phyloP scores from a whole-genome alignment of 202 grass and related monocot species.

The Thinopyrum obtusiflorum region DNA sequence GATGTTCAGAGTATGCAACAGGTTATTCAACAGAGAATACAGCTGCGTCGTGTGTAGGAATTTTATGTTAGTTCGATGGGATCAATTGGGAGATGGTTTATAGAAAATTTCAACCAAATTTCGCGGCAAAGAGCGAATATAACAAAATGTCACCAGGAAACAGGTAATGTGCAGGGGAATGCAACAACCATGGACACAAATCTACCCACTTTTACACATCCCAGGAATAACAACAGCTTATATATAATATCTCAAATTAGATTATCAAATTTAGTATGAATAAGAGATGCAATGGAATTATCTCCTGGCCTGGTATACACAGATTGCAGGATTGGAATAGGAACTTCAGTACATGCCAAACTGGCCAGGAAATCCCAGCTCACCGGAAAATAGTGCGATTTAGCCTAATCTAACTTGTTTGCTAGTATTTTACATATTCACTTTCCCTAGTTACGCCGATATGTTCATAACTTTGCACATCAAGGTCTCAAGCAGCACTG shows the following conservation, averaged over 20 bases:
- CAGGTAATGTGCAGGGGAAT: not conserved
- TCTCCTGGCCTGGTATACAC: constrained; percentile 35
- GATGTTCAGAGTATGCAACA: not conserved
- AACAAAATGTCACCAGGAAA: not conserved
- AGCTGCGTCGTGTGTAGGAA: too few species aligned
- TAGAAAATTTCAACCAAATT: not conserved
- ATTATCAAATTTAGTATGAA: not conserved
- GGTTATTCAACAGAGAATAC: too few species aligned
- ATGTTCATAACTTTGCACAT: constrained; percentile 45
- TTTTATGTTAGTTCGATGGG: not conserved
- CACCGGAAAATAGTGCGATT: constrained; percentile 28
- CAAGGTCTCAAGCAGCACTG: not conserved
- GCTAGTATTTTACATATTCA: constrained; percentile 42
- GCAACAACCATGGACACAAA: not conserved
- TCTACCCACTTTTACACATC: not conserved
- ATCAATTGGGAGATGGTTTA: not conserved
- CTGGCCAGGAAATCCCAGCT: constrained; percentile 30
- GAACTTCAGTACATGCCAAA: constrained; percentile 35
- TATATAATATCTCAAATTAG: not conserved
- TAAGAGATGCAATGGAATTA: constrained; percentile 24
- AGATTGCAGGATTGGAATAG: constrained; percentile 9
- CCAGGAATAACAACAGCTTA: not conserved
- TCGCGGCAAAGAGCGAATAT: not conserved
- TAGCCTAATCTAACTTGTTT: constrained; percentile 47
- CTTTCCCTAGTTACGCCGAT: constrained; percentile 35